A percentile compares a stretch with the other conserved stretches of the same genome.
Conservation (phyloP, 179 eudicot species). For the Beta corolliflora region DNA sequence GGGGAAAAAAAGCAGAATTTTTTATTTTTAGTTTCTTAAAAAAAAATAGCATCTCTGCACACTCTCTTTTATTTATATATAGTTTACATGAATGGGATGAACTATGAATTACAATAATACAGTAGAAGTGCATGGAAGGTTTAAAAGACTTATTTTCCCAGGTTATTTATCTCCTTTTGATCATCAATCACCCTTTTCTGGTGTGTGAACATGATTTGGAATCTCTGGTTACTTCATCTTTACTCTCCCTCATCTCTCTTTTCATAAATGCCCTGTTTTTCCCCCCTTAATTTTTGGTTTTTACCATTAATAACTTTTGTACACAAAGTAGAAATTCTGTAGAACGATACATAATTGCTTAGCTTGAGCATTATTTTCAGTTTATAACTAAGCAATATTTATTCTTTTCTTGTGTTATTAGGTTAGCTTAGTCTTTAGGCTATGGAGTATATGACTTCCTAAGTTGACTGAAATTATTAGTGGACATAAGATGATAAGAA, state of each 20-base stretch:
- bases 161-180: conserved; percentile 19
- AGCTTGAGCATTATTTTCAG: not conserved
- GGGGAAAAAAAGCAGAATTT: too few species aligned
- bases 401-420: conserved; percentile 3
- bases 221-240: conserved; percentile 38
- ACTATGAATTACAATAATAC: too few species aligned
- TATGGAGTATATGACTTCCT: not conserved
- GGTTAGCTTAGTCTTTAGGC: conserved; percentile 14
- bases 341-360: not conserved
- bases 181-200: conserved; percentile 25
- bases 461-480: conserved; percentile 3
- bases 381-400: not conserved
- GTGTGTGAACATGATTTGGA: conserved; percentile 33
- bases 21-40: not conserved
- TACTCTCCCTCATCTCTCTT: conserved; percentile 28
- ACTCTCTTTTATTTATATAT: too few species aligned
- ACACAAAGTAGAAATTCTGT: not conserved
- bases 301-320: not conserved
- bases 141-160: conserved; percentile 8
- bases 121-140: not conserved
- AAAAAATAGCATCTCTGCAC: not conserved
- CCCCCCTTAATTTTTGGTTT: not conserved
- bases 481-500: conserved; percentile 4
- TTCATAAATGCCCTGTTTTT: not conserved
- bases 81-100: too few species aligned